phyloP scores from a whole-genome alignment of 2,329 filamentous ascomycete species.

The Aspergillus persii region DNA sequence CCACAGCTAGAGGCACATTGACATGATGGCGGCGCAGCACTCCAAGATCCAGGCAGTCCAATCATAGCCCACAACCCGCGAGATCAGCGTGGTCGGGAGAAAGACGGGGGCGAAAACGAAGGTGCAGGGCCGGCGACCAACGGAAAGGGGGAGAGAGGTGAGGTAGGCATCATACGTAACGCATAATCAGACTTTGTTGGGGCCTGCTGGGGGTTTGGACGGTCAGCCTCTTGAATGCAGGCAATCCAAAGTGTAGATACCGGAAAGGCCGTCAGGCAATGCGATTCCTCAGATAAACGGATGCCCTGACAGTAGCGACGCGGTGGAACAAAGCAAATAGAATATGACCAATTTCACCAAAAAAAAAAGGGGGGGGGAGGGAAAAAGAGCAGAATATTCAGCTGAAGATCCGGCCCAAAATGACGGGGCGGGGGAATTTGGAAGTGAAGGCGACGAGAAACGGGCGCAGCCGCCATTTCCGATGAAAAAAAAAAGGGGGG shows the following conservation, averaged over 20 bases:
- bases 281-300: neutral
- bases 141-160: neutral
- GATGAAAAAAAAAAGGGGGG: too few relatives aligned
- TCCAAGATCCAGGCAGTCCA: neutral
- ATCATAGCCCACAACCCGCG: neutral
- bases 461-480: too few relatives aligned
- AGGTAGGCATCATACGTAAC: neutral
- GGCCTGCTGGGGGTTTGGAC: neutral
- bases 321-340: neutral
- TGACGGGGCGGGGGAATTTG: too few relatives aligned
- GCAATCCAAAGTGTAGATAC: neutral
- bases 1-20: too few relatives aligned
- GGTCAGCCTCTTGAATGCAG: neutral
- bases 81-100: neutral
- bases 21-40: too few relatives aligned
- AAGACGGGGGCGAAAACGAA: neutral
- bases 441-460: too few relatives aligned
- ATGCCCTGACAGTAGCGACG: neutral
- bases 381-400: neutral
- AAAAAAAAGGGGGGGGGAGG: neutral
- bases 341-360: neutral
- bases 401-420: neutral
- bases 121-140: neutral
- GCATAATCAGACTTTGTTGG: neutral
- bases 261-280: neutral